phyloP scores from a whole-genome alignment of 108 stramenopile genomes.

The Craspedostauros australis region DNA sequence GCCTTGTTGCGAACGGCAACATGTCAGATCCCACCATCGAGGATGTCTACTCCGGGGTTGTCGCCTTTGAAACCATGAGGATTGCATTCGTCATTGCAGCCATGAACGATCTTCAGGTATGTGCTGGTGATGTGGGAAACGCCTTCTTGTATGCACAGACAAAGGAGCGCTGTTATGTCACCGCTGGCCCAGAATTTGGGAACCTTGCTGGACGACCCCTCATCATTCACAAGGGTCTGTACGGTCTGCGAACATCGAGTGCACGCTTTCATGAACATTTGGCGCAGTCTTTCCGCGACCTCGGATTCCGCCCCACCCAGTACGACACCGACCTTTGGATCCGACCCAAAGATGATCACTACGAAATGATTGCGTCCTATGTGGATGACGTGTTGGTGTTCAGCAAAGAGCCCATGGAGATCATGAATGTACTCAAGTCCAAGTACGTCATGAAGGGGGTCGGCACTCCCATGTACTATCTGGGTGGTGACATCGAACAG shows the following conservation, averaged over 20 bases:
- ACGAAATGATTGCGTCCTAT: neutral
- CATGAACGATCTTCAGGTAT: slow-evolving; percentile 23
- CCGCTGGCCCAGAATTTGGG: slow-evolving; percentile 15
- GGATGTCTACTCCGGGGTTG: slow-evolving; percentile 20
- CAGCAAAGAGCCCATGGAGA: neutral
- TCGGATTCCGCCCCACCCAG: slow-evolving; percentile 5
- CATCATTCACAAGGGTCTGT: slow-evolving; percentile 4
- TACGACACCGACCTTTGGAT: slow-evolving; percentile 16
- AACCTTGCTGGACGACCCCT: neutral
- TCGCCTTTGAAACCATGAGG: slow-evolving; percentile 17
- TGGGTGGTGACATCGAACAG: neutral
- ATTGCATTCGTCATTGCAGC: slow-evolving; percentile 31
- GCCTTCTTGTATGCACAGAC: slow-evolving; percentile 14
- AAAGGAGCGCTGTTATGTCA: slow-evolving; percentile 20
- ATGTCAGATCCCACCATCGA: slow-evolving; percentile 3
- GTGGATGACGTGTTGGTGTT: neutral
- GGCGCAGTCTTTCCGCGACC: neutral
- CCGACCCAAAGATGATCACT: neutral
- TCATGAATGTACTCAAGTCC: neutral
- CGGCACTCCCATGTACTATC: neutral
- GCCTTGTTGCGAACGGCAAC: slow-evolving; percentile 23
- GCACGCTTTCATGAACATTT: neutral
- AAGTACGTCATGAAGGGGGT: slow-evolving; percentile 1
- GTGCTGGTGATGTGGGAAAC: slow-evolving; percentile 15
- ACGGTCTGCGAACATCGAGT: slow-evolving; percentile 13